Conservation (phyloP, 257 asterid genomes). For the Jacaranda mimosifolia region DNA sequence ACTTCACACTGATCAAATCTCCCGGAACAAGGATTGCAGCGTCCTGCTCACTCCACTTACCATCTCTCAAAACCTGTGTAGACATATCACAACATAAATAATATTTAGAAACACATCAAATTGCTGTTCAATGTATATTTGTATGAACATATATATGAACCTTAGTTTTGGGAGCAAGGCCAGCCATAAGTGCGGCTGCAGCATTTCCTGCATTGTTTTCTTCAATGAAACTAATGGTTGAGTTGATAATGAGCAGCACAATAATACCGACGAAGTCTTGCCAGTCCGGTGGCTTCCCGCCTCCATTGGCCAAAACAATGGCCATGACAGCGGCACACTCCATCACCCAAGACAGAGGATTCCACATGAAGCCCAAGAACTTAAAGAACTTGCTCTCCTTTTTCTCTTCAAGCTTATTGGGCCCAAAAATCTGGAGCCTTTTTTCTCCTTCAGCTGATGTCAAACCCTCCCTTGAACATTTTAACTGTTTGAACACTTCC, state of each 20-base stretch:
- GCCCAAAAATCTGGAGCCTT: constrained; percentile 51
- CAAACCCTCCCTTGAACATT: constrained; percentile 57
- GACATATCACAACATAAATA: not conserved
- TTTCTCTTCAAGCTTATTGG: constrained; percentile 61
- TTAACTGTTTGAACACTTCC: constrained; percentile 53
- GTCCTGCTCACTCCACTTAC: constrained; percentile 83
- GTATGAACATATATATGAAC: constrained; percentile 35
- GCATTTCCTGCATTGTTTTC: constrained; percentile 92
- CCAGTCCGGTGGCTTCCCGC: constrained; percentile 90
- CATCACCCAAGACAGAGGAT: constrained; percentile 69
- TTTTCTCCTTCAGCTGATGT: constrained; percentile 51
- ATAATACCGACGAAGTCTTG: constrained; percentile 80
- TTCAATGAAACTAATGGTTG: constrained; percentile 84
- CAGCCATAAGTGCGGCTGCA: constrained; percentile 94
- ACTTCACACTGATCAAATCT: constrained; percentile 85
- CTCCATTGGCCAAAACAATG: constrained; percentile 74
- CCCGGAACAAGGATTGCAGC: constrained; percentile 92
- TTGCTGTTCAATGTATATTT: not conserved
- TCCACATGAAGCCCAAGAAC: constrained; percentile 65
- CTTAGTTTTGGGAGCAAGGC: constrained; percentile 94
- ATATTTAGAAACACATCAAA: constrained; percentile 1
- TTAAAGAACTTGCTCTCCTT: constrained; percentile 57
- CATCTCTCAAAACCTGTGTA: constrained; percentile 80
- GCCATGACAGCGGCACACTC: constrained; percentile 65
- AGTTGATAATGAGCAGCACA: constrained; percentile 76